A percentile compares a stretch with the other conserved stretches of the same genome.
Evolutionary conservation across 768 basidiomycete species (phyloP).

Genomic region (Boletus barrowsii): DNA sequence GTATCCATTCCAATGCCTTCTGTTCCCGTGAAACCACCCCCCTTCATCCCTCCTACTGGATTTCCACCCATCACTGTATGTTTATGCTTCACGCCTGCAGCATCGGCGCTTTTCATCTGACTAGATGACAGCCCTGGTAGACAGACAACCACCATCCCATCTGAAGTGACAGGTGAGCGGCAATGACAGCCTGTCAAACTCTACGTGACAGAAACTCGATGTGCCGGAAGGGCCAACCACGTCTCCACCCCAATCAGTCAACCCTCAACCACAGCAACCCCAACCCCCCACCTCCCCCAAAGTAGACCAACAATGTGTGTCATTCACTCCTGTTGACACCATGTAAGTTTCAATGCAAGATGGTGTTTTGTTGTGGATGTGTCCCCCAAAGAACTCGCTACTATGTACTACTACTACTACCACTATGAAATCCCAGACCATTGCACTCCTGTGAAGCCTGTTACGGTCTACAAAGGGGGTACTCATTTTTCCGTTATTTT

Average conservation of each 20-base stretch:
- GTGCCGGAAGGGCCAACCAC: not conserved
- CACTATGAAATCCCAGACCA: no score
- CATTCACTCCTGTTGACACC: not conserved
- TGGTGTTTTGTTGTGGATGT: not conserved
- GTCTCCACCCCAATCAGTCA: not conserved
- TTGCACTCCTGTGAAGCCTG: no score
- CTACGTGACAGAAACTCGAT: conserved; percentile 13
- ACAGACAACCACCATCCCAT: not conserved
- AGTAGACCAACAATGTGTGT: not conserved
- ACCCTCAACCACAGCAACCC: not conserved
- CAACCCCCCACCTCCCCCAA: not conserved
- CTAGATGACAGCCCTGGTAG: conserved; percentile 12
- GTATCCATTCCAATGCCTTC: not conserved
- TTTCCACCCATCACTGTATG: conserved; percentile 12
- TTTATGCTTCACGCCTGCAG: not conserved
- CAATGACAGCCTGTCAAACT: not conserved
- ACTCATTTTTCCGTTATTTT: no score
- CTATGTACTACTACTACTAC: no score
- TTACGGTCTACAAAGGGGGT: no score
- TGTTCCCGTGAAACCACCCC: not conserved
- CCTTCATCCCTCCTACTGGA: not conserved
- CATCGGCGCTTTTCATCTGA: not conserved
- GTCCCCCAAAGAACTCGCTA: no score
- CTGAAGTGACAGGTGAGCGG: conserved; percentile 13
- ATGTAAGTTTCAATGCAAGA: not conserved